Conservation (phyloP, 768 basidiomycete species). For the Suillus occidentalis region DNA sequence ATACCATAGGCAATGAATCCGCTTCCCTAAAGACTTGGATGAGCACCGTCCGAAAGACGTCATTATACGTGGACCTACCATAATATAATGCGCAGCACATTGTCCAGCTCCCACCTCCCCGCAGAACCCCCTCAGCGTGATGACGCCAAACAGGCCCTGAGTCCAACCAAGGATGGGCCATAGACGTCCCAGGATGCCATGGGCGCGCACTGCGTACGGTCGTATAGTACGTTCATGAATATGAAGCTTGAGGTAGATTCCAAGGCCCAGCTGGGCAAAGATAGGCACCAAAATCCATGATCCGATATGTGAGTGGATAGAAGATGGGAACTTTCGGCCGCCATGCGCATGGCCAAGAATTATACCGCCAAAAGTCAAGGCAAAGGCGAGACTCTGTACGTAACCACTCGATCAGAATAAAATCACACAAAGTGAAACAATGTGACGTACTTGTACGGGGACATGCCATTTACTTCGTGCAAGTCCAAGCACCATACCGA, state of each 20-base stretch:
- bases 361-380: conserved; percentile 70
- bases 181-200: conserved; percentile 78
- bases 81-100: conserved; percentile 87
- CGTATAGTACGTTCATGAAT: conserved; percentile 76
- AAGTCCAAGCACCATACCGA: conserved; percentile 77
- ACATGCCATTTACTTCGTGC: conserved; percentile 89
- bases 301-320: conserved; percentile 72
- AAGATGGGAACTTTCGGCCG: conserved; percentile 73
- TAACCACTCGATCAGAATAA: conserved; percentile 2
- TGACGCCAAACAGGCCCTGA: conserved; percentile 86
- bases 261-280: conserved; percentile 62
- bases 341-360: conserved; percentile 85
- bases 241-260: conserved; percentile 91
- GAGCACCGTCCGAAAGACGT: conserved; percentile 11
- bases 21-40: conserved; percentile 50
- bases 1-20: conserved; percentile 87
- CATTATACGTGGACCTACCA: conserved; percentile 39
- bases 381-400: conserved; percentile 62
- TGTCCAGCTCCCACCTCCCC: conserved; percentile 71
- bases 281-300: conserved; percentile 57
- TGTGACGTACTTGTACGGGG: conserved; percentile 67
- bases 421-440: neutral
- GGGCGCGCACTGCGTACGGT: conserved; percentile 66
- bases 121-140: conserved; percentile 76
- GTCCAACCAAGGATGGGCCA: conserved; percentile 88